Evolutionary conservation across 352 stramenopile species (phyloP), one percentile per base, ranked within the genome.

Genomic region (Globisporangium ultimum): DNA sequence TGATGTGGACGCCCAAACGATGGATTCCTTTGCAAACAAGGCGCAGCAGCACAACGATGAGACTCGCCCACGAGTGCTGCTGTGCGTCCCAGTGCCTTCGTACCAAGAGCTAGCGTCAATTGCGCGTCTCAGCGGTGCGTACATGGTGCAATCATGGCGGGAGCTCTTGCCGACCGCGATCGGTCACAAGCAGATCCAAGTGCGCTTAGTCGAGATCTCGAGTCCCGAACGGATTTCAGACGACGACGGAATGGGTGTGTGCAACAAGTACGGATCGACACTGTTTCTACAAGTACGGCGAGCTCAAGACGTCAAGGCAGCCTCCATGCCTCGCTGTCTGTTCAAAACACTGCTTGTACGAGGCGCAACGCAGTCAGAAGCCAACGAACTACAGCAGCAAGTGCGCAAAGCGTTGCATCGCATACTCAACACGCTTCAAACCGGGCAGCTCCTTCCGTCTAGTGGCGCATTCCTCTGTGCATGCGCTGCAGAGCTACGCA

Each of bases 111-210:
- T 65, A 2, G n/a, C 11, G 21, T 24, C 22, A 15, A 40, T 61
- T 11, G 59, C 59, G 9, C 17, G 18, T 12, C 51, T 65, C n/a
- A 42, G 59, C 17, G 59, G 36, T 0, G 59, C 59, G 3, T 34
- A 55, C 13, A 55, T 61, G 18, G 45, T 61, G 28, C 52, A 65
- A 13, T 55, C 59, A 18, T 65, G 59, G 59, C 13, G n/a, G 7
- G 60, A 66, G 24, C 14, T 66, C 28, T 18, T 52, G 14, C 40
- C 53, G 2, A 24, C 10, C 12, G 22, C 60, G 8, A 36, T 66
- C 18, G 60, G 60, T 1, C 7, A 11, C 7, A 18, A 24, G 20
- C 36, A 34, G 4, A 34, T 61, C 32, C 18, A 18, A 15, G 13
- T 66, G 24, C 60, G 41, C 14, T 10, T 55, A 14, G 24, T 66